These are phyloP conservation scores for Tripidium arundinaceum DNA, from an alignment of 202 grass and related monocot genomes.

Conservation along the genomic window DNA sequence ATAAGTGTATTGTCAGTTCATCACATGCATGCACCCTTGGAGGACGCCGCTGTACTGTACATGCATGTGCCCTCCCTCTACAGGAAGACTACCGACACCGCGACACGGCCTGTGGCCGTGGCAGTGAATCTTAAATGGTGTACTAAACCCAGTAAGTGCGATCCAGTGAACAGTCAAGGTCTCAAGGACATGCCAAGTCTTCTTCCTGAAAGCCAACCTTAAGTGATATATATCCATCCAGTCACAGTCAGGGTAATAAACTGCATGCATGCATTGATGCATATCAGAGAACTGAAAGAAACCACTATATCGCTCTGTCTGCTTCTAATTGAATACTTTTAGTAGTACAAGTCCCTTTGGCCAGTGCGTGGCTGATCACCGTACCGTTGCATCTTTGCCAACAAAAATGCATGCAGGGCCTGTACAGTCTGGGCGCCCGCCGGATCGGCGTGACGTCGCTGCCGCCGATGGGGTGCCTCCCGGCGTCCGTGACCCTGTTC, in stretches of 20 bases:
- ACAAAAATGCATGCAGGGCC: conserved; percentile 19
- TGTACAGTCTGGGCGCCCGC: conserved; percentile 69
- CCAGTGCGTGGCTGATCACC: background rate
- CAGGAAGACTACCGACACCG: background rate
- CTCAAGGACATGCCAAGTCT: background rate
- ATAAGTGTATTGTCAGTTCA: background rate
- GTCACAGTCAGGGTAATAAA: background rate
- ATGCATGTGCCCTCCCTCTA: background rate
- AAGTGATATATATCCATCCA: no score
- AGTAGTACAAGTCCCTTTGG: no score
- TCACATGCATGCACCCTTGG: background rate
- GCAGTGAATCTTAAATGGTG: conserved; percentile 13
- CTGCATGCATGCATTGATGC: background rate
- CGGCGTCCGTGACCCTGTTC: conserved; percentile 71
- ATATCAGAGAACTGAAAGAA: background rate
- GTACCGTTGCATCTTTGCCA: background rate
- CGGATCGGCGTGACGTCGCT: conserved; percentile 90
- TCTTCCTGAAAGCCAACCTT: background rate
- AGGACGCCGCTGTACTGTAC: background rate
- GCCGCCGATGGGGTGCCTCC: conserved; percentile 81
- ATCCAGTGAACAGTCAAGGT: background rate
- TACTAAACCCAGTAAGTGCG: conserved; percentile 11
- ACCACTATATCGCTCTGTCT: background rate
- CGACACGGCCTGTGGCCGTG: background rate
- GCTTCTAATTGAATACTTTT: background rate